These are phyloP conservation scores for Solanum bulbocastanum DNA, from an alignment of 257 asterid genomes.

Conservation along the genomic window DNA sequence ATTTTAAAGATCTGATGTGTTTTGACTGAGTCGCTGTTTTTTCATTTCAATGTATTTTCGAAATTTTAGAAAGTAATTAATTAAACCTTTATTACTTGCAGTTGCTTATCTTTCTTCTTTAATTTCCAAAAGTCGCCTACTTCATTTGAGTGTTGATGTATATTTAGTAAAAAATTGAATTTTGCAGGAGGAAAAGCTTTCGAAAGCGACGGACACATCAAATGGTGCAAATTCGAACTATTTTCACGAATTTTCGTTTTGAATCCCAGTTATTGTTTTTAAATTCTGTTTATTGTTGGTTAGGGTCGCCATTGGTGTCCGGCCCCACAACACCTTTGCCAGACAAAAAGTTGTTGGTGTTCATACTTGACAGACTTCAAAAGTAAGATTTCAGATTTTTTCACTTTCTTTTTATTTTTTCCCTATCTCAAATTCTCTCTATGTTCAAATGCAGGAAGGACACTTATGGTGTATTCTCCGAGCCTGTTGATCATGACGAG, in stretches of 20 bases:
- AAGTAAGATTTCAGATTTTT: slow-evolving; percentile 32
- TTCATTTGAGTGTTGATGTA: neutral
- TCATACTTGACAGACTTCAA: slow-evolving; percentile 99
- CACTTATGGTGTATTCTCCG: slow-evolving; percentile 83
- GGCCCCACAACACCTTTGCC: slow-evolving; percentile 98
- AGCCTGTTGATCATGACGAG: slow-evolving; percentile 89
- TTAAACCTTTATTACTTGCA: neutral
- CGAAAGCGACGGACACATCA: slow-evolving; percentile 59
- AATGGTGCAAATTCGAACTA: slow-evolving; percentile 39
- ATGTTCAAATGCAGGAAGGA: slow-evolving; percentile 66
- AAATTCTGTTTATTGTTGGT: slow-evolving; percentile 31
- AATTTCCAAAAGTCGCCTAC: neutral
- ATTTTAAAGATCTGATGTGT: slow-evolving; percentile 39
- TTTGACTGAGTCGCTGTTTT: slow-evolving; percentile 17
- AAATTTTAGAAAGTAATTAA: neutral
- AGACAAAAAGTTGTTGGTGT: slow-evolving; percentile 88
- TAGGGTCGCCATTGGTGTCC: slow-evolving; percentile 71
- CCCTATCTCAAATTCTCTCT: neutral
- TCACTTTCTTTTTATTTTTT: slow-evolving; percentile 13
- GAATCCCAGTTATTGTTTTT: neutral
- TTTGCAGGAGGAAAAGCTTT: slow-evolving; percentile 53
- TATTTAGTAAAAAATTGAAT: neutral
- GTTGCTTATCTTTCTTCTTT: neutral
- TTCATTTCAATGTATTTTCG: neutral
- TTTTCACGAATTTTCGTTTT: slow-evolving; percentile 7